Percentiles rank a stretch among this genome's conserved stretches.
Conservation (phyloP, 352 stramenopile genomes). For the Globisporangium abappressorium region DNA sequence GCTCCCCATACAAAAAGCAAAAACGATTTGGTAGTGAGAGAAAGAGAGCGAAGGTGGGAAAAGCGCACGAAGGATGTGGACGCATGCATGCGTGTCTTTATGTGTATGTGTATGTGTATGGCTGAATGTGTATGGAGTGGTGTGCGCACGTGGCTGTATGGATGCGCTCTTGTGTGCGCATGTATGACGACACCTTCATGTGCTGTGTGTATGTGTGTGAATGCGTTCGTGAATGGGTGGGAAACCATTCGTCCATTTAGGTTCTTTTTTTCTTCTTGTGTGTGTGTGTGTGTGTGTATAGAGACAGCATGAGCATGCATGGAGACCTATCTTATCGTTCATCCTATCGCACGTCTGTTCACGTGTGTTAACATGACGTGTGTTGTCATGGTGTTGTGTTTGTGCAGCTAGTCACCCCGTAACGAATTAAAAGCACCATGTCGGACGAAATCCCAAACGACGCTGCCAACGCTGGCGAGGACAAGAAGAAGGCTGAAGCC, state of each 20-base stretch:
- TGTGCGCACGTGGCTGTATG: neutral
- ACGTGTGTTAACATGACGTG: neutral
- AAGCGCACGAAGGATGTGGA: neutral
- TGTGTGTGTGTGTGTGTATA: neutral
- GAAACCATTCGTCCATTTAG: neutral
- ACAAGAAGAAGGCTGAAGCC: conserved; percentile 86
- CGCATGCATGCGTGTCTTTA: neutral
- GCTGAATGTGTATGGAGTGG: neutral
- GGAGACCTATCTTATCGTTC: neutral
- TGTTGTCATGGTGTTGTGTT: neutral
- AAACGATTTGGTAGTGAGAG: neutral
- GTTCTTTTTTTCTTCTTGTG: neutral
- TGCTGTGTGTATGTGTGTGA: neutral
- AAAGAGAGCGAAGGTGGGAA: conserved; percentile 12
- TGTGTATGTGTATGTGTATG: conserved; percentile 1
- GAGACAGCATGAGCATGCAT: neutral
- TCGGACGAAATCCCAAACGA: conserved; percentile 61
- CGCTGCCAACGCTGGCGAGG: conserved; percentile 40
- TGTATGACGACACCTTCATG: neutral
- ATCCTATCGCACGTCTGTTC: neutral
- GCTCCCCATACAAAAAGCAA: conserved; percentile 2
- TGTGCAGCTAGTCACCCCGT: neutral
- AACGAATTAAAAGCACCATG: conserved; percentile 28
- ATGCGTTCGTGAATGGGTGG: neutral
- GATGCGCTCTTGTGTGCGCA: neutral